phyloP scores from a whole-genome alignment of 225 moss, liverwort and hornwort species.

The Straminergon stramineum region DNA sequence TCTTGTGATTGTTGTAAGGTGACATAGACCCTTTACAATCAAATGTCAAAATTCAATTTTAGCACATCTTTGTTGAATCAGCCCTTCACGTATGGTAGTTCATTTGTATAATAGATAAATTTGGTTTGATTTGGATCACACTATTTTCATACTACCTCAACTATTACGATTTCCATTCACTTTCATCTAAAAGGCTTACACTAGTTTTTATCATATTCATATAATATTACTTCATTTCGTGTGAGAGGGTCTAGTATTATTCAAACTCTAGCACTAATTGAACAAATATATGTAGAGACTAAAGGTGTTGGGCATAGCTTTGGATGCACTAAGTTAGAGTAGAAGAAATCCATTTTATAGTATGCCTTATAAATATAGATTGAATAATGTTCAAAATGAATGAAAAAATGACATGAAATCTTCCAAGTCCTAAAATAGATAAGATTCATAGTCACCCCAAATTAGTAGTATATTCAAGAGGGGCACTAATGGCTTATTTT shows the following conservation, averaged over 20 bases:
- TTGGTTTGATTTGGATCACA: neutral
- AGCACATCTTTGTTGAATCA: too few relatives aligned
- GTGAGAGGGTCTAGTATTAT: rapidly evolving
- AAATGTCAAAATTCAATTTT: rapidly evolving
- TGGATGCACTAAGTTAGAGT: neutral
- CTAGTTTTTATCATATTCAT: neutral
- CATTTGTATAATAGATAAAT: neutral
- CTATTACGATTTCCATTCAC: neutral
- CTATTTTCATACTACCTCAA: neutral
- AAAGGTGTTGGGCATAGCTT: neutral
- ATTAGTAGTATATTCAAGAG: rapidly evolving
- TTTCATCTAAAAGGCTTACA: neutral
- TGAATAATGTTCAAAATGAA: neutral
- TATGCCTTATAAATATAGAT: rapidly evolving
- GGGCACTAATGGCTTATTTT: neutral
- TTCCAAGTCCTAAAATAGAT: neutral
- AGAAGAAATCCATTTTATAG: neutral
- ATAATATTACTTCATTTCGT: rapidly evolving
- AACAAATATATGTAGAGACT: neutral
- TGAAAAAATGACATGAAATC: neutral
- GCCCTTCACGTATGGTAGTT: neutral
- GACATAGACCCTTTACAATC: rapidly evolving
- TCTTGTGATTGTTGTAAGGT: neutral
- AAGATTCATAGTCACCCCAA: neutral
- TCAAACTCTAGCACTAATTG: neutral